These are phyloP conservation scores for Cephalotrichum gorgonifer DNA, from an alignment of 2,329 filamentous ascomycete genomes.

Conservation along the genomic window DNA sequence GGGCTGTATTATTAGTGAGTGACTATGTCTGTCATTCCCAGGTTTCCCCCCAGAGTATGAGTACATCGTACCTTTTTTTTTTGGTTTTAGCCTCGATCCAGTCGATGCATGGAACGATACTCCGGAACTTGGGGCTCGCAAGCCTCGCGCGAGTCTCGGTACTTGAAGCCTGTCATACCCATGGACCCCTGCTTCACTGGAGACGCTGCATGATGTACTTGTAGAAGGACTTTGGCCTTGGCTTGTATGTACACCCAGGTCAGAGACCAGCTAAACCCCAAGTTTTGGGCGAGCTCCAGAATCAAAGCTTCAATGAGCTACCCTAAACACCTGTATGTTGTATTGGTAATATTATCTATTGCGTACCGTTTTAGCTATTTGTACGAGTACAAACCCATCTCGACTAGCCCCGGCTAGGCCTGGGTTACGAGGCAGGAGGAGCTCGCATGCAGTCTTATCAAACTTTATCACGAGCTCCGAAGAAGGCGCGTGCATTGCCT, in stretches of 20 bases:
- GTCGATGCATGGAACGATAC: neutral
- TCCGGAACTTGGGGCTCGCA: slow-evolving; percentile 1
- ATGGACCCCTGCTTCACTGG: neutral
- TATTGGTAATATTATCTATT: no score
- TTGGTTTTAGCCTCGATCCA: neutral
- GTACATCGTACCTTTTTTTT: neutral
- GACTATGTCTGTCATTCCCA: slow-evolving; percentile 3
- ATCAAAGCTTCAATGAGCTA: no score
- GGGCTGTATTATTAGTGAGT: slow-evolving; percentile 5
- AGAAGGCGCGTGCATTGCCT: neutral
- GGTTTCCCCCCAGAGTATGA: neutral
- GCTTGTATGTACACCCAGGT: no score
- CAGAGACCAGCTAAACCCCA: no score
- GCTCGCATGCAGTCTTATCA: no score
- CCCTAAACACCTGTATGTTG: no score
- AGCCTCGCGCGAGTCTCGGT: slow-evolving; percentile 4
- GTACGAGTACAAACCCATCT: no score
- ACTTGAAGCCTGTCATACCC: slow-evolving; percentile 2
- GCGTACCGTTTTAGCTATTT: no score
- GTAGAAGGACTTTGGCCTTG: slow-evolving; percentile 3
- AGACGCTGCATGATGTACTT: neutral
- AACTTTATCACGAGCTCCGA: no score
- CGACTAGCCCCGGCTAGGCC: no score
- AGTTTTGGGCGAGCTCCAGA: no score
- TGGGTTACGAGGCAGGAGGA: no score